phyloP scores from a whole-genome alignment of 371 early-diverging fungal species.

The Rhizopus microsporus region DNA sequence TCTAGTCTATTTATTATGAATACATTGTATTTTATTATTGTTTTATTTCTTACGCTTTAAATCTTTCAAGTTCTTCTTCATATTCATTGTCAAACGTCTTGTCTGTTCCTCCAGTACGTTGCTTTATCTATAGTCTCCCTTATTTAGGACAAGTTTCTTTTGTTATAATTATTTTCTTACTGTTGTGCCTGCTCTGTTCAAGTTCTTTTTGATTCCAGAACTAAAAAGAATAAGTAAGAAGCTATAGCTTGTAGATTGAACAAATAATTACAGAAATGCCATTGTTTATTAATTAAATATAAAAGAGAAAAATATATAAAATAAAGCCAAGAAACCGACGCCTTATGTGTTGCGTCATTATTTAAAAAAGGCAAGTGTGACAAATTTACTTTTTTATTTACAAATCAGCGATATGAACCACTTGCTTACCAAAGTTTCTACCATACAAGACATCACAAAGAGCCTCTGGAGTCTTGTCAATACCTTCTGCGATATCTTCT shows the following conservation, averaged over 20 bases:
- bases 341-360: too few species aligned
- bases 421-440: slow-evolving; percentile 84
- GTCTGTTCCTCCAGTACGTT: slow-evolving; percentile 71
- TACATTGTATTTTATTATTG: not conserved
- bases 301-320: not conserved
- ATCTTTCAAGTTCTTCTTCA: slow-evolving; percentile 84
- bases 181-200: slow-evolving; percentile 80
- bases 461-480: slow-evolving; percentile 80
- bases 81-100: slow-evolving; percentile 85
- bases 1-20: slow-evolving; percentile 66
- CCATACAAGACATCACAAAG: slow-evolving; percentile 78
- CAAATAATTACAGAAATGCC: slow-evolving; percentile 45
- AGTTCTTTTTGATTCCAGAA: slow-evolving; percentile 83
- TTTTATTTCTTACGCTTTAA: slow-evolving; percentile 61
- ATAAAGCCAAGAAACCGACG: too few species aligned
- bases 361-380: too few species aligned
- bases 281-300: slow-evolving; percentile 15
- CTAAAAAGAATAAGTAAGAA: slow-evolving; percentile 37
- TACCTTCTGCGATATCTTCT: slow-evolving; percentile 71
- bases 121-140: slow-evolving; percentile 56
- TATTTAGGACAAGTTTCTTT: not conserved
- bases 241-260: slow-evolving; percentile 16
- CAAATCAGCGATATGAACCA: slow-evolving; percentile 65
- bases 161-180: slow-evolving; percentile 34
- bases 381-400: slow-evolving; percentile 3